phyloP scores from a whole-genome alignment of 352 stramenopile species.

The Pythium sukuiense region DNA sequence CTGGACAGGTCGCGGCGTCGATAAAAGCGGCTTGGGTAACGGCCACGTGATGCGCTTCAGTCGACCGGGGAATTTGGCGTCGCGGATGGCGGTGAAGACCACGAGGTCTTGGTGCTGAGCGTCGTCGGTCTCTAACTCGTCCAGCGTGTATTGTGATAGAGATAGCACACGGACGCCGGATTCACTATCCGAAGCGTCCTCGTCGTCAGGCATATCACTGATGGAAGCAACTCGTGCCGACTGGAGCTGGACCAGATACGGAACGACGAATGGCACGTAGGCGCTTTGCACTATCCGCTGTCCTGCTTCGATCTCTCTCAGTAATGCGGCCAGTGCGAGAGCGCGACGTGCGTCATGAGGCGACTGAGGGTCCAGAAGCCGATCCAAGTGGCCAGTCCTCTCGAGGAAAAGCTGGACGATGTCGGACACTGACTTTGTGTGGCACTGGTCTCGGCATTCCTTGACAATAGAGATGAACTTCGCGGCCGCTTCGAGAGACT shows the following conservation, averaged over 20 bases:
- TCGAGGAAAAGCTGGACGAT: conserved; percentile 68
- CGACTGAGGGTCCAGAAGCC: conserved; percentile 44
- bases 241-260: conserved; percentile 68
- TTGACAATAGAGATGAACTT: conserved; percentile 31
- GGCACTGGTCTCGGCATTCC: conserved; percentile 49
- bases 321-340: conserved; percentile 62
- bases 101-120: conserved; percentile 29
- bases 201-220: conserved; percentile 11
- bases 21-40: conserved; percentile 53
- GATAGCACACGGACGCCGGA: conserved; percentile 47
- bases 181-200: background rate
- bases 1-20: conserved; percentile 55
- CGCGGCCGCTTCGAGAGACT: conserved; percentile 9
- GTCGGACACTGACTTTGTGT: conserved; percentile 38
- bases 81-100: conserved; percentile 66
- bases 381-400: conserved; percentile 27
- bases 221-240: conserved; percentile 15
- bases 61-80: conserved; percentile 76
- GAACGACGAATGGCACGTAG: conserved; percentile 66
- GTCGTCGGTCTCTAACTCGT: conserved; percentile 30
- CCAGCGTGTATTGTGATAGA: conserved; percentile 40
- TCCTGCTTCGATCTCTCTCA: conserved; percentile 59
- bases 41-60: conserved; percentile 69
- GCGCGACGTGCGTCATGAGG: conserved; percentile 53
- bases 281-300: conserved; percentile 57